Conservation (phyloP, 805 yeast species). For the Metschnikowia borealis region DNA sequence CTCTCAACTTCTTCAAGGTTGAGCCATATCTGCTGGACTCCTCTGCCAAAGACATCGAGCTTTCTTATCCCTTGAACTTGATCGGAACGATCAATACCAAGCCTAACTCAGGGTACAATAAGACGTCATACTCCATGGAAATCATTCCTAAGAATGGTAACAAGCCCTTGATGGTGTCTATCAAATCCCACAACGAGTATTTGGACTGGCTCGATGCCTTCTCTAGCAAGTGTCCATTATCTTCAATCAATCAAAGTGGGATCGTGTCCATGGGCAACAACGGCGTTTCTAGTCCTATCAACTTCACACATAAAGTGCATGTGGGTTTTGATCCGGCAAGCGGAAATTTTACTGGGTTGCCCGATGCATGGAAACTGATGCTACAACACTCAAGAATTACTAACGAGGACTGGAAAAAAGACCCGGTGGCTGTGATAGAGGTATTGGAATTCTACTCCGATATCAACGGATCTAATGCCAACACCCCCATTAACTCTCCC, state of each 20-base stretch:
- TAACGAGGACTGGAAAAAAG: slow-evolving; percentile 58
- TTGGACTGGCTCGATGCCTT: slow-evolving; percentile 91
- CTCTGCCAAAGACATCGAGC: slow-evolving; percentile 44
- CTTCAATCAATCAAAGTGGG: slow-evolving; percentile 31
- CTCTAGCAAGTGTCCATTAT: slow-evolving; percentile 68
- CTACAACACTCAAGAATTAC: slow-evolving; percentile 58
- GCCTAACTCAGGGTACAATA: slow-evolving; percentile 43
- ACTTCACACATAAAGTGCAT: slow-evolving; percentile 90
- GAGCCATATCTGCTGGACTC: slow-evolving; percentile 38
- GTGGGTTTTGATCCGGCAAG: slow-evolving; percentile 81
- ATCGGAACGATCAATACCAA: slow-evolving; percentile 51
- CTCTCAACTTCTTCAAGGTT: slow-evolving; percentile 68
- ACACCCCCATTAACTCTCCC: slow-evolving; percentile 28
- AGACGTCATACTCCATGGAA: slow-evolving; percentile 64
- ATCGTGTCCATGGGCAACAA: slow-evolving; percentile 27
- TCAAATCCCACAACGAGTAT: slow-evolving; percentile 75
- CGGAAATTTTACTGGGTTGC: slow-evolving; percentile 54
- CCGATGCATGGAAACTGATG: slow-evolving; percentile 54
- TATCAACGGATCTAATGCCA: slow-evolving; percentile 39
- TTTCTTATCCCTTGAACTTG: slow-evolving; percentile 37
- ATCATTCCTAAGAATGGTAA: slow-evolving; percentile 51
- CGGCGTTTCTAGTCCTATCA: slow-evolving; percentile 84
- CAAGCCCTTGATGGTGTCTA: slow-evolving; percentile 67
- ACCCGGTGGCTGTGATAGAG: slow-evolving; percentile 61
- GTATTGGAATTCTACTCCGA: slow-evolving; percentile 54